Percentiles rank a stretch among this genome's conserved stretches.
Conservation (phyloP, 1,284 basidiomycete species). For the Cryptococcus floricola region DNA sequence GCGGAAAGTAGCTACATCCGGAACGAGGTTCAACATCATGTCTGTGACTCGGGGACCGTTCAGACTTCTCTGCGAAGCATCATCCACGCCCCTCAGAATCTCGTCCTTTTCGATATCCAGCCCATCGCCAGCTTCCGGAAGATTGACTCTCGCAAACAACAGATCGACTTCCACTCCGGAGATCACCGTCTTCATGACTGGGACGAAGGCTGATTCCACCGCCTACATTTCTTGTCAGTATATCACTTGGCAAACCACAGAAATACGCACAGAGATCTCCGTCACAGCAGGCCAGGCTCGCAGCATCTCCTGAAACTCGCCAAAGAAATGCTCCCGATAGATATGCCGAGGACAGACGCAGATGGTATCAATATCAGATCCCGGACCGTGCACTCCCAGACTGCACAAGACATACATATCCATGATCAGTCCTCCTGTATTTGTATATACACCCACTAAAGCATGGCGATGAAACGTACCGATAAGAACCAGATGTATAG, state of each 20-base stretch:
- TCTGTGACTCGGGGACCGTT: slow-evolving; percentile 95
- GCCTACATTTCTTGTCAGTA: slow-evolving; percentile 55
- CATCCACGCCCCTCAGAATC: slow-evolving; percentile 87
- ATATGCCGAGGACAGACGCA: slow-evolving; percentile 97
- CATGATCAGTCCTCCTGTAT: not conserved
- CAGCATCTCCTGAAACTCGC: slow-evolving; percentile 85
- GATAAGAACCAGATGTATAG: slow-evolving; percentile 96
- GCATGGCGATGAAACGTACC: slow-evolving; percentile 42
- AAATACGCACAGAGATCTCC: slow-evolving; percentile 95
- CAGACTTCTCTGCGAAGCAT: slow-evolving; percentile 88
- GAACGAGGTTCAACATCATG: slow-evolving; percentile 91
- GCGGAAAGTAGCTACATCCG: slow-evolving; percentile 90
- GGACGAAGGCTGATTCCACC: slow-evolving; percentile 93
- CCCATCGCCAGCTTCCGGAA: slow-evolving; percentile 71
- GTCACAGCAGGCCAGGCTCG: slow-evolving; percentile 77
- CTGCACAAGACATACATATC: slow-evolving; percentile 21
- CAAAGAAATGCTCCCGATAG: slow-evolving; percentile 92
- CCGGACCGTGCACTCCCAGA: slow-evolving; percentile 93
- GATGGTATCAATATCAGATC: slow-evolving; percentile 97
- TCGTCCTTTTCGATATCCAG: slow-evolving; percentile 87
- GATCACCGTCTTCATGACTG: slow-evolving; percentile 88
- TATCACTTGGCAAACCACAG: slow-evolving; percentile 73
- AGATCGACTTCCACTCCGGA: slow-evolving; percentile 92
- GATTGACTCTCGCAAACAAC: slow-evolving; percentile 65
- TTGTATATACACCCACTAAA: too few species aligned